Evolutionary conservation across 2,329 filamentous ascomycete species (phyloP).

Genomic region (Ophiognomonia clavigignenti-juglandacearum): DNA sequence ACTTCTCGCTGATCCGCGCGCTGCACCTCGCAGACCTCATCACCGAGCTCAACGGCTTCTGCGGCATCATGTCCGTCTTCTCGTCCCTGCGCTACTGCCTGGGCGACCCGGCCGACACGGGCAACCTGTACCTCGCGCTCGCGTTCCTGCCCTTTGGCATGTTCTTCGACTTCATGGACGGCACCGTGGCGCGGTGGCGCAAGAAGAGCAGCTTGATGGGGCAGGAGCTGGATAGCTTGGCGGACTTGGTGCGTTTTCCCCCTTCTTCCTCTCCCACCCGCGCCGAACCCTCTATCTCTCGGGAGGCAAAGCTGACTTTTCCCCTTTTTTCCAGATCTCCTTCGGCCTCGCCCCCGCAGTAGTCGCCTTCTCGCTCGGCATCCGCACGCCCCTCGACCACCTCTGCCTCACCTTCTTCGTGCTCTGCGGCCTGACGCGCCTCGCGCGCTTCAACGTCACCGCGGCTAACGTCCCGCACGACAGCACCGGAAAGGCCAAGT

Average conservation of each 20-base stretch:
- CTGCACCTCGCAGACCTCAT: slow-evolving; percentile 81
- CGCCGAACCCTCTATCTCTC: no score
- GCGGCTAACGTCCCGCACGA: slow-evolving; percentile 88
- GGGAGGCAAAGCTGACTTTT: no score
- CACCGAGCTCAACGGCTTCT: slow-evolving; percentile 80
- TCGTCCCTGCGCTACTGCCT: slow-evolving; percentile 92
- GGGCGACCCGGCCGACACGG: slow-evolving; percentile 58
- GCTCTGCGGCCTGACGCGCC: slow-evolving; percentile 85
- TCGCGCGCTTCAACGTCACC: slow-evolving; percentile 97
- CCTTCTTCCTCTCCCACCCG: neutral
- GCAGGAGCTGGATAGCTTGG: slow-evolving; percentile 92
- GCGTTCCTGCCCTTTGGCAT: slow-evolving; percentile 85
- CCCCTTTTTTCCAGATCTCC: slow-evolving; percentile 56
- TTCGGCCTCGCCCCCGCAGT: slow-evolving; percentile 89
- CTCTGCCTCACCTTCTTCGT: slow-evolving; percentile 81
- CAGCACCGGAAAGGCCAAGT: slow-evolving; percentile 81
- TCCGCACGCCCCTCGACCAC: slow-evolving; percentile 81
- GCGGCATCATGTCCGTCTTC: slow-evolving; percentile 92
- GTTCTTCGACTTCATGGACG: slow-evolving; percentile 98
- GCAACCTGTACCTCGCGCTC: slow-evolving; percentile 76
- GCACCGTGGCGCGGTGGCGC: slow-evolving; percentile 92
- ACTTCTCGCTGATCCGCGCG: slow-evolving; percentile 65
- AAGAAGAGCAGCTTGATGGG: slow-evolving; percentile 98
- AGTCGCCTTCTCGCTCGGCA: slow-evolving; percentile 81
- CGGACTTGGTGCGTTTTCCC: slow-evolving; percentile 69